Evolutionary conservation across 2,329 filamentous ascomycete genomes (phyloP).

Genomic region (Leptographium wingfieldii): DNA sequence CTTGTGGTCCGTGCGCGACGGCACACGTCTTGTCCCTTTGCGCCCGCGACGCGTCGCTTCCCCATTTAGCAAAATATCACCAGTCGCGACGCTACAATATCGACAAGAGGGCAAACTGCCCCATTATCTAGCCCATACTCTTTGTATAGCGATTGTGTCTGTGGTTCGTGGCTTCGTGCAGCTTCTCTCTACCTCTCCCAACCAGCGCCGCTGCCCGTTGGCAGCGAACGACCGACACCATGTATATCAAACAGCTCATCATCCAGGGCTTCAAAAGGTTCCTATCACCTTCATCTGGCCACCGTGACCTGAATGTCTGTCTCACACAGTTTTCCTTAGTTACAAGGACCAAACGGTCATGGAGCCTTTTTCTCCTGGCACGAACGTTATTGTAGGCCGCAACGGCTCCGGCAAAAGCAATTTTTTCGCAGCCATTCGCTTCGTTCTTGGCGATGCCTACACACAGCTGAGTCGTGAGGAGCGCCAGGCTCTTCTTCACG

Average conservation of each 20-base stretch:
- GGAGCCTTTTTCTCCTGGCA: constrained; percentile 92
- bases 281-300: constrained; percentile 7
- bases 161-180: not conserved
- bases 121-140: not conserved
- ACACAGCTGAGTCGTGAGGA: constrained; percentile 93
- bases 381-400: constrained; percentile 96
- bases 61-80: constrained; percentile 8
- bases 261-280: constrained; percentile 99
- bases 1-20: constrained; percentile 8
- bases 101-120: not conserved
- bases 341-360: constrained; percentile 99
- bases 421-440: constrained; percentile 97
- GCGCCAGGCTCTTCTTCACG: constrained; percentile 89
- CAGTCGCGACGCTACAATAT: not conserved
- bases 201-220: constrained; percentile 13
- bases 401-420: constrained; percentile 99
- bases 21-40: constrained; percentile 4
- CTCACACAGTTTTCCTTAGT: constrained; percentile 34
- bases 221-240: constrained; percentile 30
- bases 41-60: constrained; percentile 12
- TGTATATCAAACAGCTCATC: constrained; percentile 99
- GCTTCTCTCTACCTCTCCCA: not conserved
- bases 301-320: not conserved
- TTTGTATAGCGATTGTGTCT: not conserved
- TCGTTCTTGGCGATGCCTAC: constrained; percentile 96